phyloP scores from a whole-genome alignment of 2,329 filamentous ascomycete genomes.

The Niveomyces coronatus region DNA sequence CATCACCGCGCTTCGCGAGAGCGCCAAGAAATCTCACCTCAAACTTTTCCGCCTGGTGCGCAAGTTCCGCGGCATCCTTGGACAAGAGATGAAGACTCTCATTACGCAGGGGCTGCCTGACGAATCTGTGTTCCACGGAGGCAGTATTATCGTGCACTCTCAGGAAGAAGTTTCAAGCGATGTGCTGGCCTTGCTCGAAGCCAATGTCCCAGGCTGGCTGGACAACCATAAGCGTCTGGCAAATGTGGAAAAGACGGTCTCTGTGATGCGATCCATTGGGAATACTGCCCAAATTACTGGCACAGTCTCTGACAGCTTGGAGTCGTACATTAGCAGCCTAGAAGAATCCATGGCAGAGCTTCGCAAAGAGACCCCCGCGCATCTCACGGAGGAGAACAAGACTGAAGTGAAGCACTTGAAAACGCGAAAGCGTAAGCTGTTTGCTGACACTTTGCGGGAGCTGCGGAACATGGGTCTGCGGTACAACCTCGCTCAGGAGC shows the following conservation, averaged over 20 bases:
- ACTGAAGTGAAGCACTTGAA: conserved; percentile 79
- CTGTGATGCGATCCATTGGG: conserved; percentile 61
- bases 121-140: conserved; percentile 21
- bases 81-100: conserved; percentile 61
- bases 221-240: conserved; percentile 54
- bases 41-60: conserved; percentile 86
- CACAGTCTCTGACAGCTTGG: conserved; percentile 48
- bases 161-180: not conserved
- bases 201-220: conserved; percentile 26
- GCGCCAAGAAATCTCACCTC: conserved; percentile 78
- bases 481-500: conserved; percentile 65
- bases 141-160: not conserved
- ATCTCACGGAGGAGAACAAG: conserved; percentile 82
- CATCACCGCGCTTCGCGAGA: conserved; percentile 78
- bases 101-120: conserved; percentile 50
- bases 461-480: conserved; percentile 84
- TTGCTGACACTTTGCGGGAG: conserved; percentile 76
- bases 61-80: conserved; percentile 75
- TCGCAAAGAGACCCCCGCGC: conserved; percentile 70
- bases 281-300: conserved; percentile 40
- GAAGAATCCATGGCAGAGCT: conserved; percentile 60
- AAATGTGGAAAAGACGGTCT: conserved; percentile 58
- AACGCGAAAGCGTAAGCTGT: conserved; percentile 77
- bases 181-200: conserved; percentile 2
- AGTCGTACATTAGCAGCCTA: conserved; percentile 59